These are phyloP conservation scores for Scutellaria baicalensis DNA, from an alignment of 257 asterid genomes.

Conservation along the genomic window DNA sequence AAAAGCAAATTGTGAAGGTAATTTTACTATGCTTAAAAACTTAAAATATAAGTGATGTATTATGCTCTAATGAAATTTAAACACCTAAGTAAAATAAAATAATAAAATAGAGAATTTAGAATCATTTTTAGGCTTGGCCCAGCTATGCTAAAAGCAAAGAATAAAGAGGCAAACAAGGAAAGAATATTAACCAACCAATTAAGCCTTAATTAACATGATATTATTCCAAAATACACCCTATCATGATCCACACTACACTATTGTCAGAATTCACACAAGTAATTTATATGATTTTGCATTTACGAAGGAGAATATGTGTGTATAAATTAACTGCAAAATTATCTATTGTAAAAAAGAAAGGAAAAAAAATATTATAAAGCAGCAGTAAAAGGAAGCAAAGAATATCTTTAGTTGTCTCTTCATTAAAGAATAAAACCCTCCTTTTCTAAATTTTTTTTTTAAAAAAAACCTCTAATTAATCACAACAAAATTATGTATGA, in stretches of 20 bases:
- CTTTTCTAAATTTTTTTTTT: slow-evolving; percentile 3
- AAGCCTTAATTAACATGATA: not conserved
- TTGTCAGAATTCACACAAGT: too few relatives aligned
- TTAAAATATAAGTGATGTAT: not conserved
- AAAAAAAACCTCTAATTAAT: slow-evolving; percentile 7
- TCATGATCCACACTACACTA: not conserved
- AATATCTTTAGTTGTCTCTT: slow-evolving; percentile 50
- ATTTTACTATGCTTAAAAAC: too few relatives aligned
- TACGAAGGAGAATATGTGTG: too few relatives aligned
- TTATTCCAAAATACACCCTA: slow-evolving; percentile 2
- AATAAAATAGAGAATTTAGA: not conserved
- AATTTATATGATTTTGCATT: too few relatives aligned
- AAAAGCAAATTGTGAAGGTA: too few relatives aligned
- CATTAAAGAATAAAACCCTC: slow-evolving; percentile 29
- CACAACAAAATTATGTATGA: slow-evolving; percentile 4
- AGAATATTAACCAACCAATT: not conserved
- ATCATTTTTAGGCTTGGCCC: not conserved
- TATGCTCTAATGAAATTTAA: not conserved
- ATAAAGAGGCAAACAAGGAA: slow-evolving; percentile 22
- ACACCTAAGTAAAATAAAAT: not conserved
- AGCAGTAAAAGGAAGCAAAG: slow-evolving; percentile 32
- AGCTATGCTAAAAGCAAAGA: slow-evolving; percentile 25
- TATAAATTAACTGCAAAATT: not conserved
- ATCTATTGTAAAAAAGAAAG: not conserved
- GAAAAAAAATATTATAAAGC: not conserved